These are phyloP conservation scores for Fusarium protoensiforme DNA, from an alignment of 2,329 filamentous ascomycete species.

Conservation along the genomic window DNA sequence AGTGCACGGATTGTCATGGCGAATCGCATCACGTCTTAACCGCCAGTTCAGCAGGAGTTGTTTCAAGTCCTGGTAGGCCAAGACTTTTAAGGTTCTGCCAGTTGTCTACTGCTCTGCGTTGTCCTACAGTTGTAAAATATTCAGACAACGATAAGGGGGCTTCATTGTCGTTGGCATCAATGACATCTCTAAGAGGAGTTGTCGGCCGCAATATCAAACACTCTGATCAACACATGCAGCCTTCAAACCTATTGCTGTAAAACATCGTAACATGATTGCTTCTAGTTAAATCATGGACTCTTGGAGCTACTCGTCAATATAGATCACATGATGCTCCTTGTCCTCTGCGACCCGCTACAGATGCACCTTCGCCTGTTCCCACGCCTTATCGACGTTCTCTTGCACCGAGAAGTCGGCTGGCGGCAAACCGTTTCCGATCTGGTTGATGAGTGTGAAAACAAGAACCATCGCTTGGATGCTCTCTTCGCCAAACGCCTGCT, in stretches of 20 bases:
- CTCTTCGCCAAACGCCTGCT: constrained; percentile 16
- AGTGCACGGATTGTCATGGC: neutral
- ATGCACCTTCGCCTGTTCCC: constrained; percentile 15
- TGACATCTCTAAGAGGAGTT: too few species aligned
- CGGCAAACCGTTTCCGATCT: constrained; percentile 20
- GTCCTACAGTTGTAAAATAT: neutral
- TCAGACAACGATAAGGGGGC: neutral
- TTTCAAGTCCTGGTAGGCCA: neutral
- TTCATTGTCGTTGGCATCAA: too few species aligned
- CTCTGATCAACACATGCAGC: too few species aligned
- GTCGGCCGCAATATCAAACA: too few species aligned
- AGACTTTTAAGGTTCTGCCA: neutral
- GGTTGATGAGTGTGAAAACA: constrained; percentile 16
- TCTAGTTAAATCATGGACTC: neutral
- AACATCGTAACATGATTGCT: too few species aligned
- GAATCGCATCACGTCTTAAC: neutral
- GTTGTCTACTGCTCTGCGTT: neutral
- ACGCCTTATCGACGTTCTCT: constrained; percentile 21
- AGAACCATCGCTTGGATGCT: constrained; percentile 9
- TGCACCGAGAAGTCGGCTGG: constrained; percentile 21
- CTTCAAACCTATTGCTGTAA: too few species aligned
- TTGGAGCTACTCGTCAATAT: neutral
- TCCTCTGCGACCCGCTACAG: constrained; percentile 8
- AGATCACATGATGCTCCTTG: constrained; percentile 2
- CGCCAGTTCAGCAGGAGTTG: neutral